Base-by-base conservation (phyloP, 495 filamentous ascomycete species). In the Talaromyces wortmannii region DNA sequence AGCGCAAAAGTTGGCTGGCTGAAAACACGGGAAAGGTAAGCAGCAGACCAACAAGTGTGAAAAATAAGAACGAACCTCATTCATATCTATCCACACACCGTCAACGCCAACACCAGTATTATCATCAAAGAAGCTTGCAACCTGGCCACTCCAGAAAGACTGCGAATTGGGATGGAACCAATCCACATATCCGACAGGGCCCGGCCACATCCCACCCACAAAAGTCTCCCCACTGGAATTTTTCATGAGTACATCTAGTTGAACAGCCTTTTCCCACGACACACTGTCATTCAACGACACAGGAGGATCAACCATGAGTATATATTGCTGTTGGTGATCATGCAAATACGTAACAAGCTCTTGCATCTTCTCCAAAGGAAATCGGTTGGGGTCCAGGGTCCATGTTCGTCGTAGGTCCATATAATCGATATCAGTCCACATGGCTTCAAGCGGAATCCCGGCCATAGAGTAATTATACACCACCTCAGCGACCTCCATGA, bases 1-100 rank as follows among this genome's bases (percentile, higher is more conserved):
- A 62, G 73, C 63, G 65, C 90, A 92, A 53, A 90, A 88, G 64
- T 80, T 83, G 33, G 78, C 65, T 0, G 86, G 36, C 36, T 40
- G 5, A 40, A 40, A 13, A 10, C 8, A 13, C 36, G 13, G 36
- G 13, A 13, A 10, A 40, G 1, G 2, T 13, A 40, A 10, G 36
- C 36, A 10, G 5, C 36, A 40, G 36, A 40, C 42, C 45, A 31
- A 40, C 2, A 8, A 40, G 36, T 40, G 36, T 13, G 36, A 40
- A 6, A 53, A 13, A 23, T 8, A 40, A 40, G 2, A 40, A 40
- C 13, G 36, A 1, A 40, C 50, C 44, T 63, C 61, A 40, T 60
- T 63, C 61, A 63, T 63, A 47, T 63, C 61, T 18, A 63, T 63
- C 61, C 61, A 63, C 10, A 62, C 7, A 5, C 53, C 60, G 33